These are phyloP conservation scores for Fibroporia radiculosa DNA, from an alignment of 768 basidiomycete species.

Conservation along the genomic window DNA sequence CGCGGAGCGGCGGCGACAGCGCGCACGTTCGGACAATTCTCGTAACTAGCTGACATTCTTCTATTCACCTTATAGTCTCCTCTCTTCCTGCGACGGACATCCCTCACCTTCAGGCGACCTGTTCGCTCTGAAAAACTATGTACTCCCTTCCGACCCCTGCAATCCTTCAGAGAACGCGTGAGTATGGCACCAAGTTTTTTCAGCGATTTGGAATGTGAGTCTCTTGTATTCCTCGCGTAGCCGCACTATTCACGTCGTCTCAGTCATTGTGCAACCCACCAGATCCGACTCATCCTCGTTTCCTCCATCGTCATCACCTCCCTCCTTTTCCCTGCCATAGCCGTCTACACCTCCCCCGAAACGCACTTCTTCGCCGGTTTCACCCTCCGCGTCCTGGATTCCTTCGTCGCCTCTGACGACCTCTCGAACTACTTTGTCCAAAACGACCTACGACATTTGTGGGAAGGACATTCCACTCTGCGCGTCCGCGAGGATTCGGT, in stretches of 20 bases:
- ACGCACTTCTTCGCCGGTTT: slow-evolving; percentile 48
- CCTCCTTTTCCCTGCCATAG: slow-evolving; percentile 85
- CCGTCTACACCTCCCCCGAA: slow-evolving; percentile 71
- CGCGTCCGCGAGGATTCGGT: slow-evolving; percentile 64
- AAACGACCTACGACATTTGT: slow-evolving; percentile 62
- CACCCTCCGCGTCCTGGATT: slow-evolving; percentile 52
- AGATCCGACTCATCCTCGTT: slow-evolving; percentile 82
- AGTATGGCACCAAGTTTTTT: slow-evolving; percentile 43
- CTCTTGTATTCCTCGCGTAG: not conserved
- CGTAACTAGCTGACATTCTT: too few relatives aligned
- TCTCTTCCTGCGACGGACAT: too few relatives aligned
- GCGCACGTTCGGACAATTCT: not conserved
- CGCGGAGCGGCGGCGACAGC: not conserved
- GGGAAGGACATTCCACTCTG: slow-evolving; percentile 58
- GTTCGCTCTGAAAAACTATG: too few relatives aligned
- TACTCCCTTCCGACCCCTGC: slow-evolving; percentile 4
- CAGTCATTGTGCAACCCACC: slow-evolving; percentile 87
- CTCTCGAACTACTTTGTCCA: slow-evolving; percentile 46
- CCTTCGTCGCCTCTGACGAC: slow-evolving; percentile 46
- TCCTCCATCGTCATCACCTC: slow-evolving; percentile 84
- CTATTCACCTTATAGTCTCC: too few relatives aligned
- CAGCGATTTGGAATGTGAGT: slow-evolving; percentile 77
- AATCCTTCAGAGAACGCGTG: slow-evolving; percentile 28
- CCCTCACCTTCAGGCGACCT: too few relatives aligned
- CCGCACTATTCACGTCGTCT: not conserved